These are phyloP conservation scores for Onygenales sp. DNA, from an alignment of 2,329 filamentous ascomycete genomes.

Conservation along the genomic window DNA sequence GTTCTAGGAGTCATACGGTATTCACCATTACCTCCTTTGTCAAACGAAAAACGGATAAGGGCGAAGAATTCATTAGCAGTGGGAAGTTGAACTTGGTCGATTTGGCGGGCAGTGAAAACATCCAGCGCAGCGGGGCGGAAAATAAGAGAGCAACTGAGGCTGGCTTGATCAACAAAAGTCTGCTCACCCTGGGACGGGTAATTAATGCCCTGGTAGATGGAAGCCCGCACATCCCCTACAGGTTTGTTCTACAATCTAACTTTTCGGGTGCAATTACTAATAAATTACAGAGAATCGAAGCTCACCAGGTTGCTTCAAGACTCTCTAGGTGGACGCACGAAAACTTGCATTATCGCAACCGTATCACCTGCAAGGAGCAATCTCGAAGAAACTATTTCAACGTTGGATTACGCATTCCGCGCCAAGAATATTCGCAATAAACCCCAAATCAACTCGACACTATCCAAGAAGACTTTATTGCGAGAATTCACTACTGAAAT, in stretches of 20 bases:
- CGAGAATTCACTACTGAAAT: constrained; percentile 88
- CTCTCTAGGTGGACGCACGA: constrained; percentile 87
- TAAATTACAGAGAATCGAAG: constrained; percentile 69
- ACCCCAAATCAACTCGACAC: constrained; percentile 82
- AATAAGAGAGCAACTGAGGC: constrained; percentile 96
- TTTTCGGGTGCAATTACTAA: neutral
- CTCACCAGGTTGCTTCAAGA: constrained; percentile 91
- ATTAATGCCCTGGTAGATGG: constrained; percentile 96
- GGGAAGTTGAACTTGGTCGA: constrained; percentile 96
- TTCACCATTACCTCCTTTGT: constrained; percentile 92
- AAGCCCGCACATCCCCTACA: constrained; percentile 75
- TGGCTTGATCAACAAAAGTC: constrained; percentile 94
- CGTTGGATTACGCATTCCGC: constrained; percentile 91
- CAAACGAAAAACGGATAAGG: constrained; percentile 69
- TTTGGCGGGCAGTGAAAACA: constrained; percentile 94
- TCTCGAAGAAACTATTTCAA: constrained; percentile 95
- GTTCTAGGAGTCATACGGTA: constrained; percentile 91
- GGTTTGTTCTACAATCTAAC: constrained; percentile 16
- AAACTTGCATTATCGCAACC: constrained; percentile 97
- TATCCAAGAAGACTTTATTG: constrained; percentile 87
- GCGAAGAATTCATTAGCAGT: constrained; percentile 80
- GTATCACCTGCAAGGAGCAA: constrained; percentile 92
- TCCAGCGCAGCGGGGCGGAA: constrained; percentile 90
- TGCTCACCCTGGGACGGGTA: constrained; percentile 87
- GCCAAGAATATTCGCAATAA: constrained; percentile 99